These are phyloP conservation scores for Articulospora tetracladia DNA, from an alignment of 495 filamentous ascomycete genomes.

Conservation along the genomic window DNA sequence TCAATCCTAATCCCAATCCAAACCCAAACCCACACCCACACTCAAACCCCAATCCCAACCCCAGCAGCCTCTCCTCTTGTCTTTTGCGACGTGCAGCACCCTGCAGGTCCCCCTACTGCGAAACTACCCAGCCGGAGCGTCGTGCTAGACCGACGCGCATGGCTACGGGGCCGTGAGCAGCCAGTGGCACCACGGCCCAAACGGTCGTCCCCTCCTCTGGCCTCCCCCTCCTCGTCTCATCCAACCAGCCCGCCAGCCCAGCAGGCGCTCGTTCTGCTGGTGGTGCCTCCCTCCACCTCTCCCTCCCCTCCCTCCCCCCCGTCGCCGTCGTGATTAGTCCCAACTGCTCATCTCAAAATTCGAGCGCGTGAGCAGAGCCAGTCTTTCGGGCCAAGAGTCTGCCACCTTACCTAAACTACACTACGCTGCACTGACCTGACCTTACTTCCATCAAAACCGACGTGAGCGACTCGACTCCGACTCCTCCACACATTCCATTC, in stretches of 20 bases:
- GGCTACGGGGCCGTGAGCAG: background rate
- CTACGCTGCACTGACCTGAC: conserved; percentile 6
- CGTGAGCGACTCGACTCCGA: background rate
- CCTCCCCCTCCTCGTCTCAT: conserved; percentile 12
- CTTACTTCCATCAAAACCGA: conserved; percentile 16
- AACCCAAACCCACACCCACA: background rate
- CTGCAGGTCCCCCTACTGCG: background rate
- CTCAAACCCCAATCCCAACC: background rate
- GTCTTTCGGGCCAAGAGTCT: conserved; percentile 26
- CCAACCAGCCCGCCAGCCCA: background rate
- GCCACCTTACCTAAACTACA: conserved; percentile 18
- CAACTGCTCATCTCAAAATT: conserved; percentile 24
- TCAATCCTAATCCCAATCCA: background rate
- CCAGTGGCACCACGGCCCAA: conserved; percentile 4
- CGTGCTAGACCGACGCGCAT: background rate
- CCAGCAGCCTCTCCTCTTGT: background rate
- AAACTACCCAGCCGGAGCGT: background rate
- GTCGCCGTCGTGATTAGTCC: conserved; percentile 21
- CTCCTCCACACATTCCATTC: conserved; percentile 22
- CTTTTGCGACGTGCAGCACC: background rate
- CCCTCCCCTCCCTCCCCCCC: background rate
- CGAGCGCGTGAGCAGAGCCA: conserved; percentile 28
- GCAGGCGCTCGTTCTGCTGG: too few relatives aligned
- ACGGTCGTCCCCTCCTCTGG: conserved; percentile 15
- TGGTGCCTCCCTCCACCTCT: background rate